A percentile compares a stretch with the other conserved stretches of the same genome.
These are phyloP conservation scores for Tolypocladium pustulatum DNA, from an alignment of 2,329 filamentous ascomycete genomes.

Conservation along the genomic window DNA sequence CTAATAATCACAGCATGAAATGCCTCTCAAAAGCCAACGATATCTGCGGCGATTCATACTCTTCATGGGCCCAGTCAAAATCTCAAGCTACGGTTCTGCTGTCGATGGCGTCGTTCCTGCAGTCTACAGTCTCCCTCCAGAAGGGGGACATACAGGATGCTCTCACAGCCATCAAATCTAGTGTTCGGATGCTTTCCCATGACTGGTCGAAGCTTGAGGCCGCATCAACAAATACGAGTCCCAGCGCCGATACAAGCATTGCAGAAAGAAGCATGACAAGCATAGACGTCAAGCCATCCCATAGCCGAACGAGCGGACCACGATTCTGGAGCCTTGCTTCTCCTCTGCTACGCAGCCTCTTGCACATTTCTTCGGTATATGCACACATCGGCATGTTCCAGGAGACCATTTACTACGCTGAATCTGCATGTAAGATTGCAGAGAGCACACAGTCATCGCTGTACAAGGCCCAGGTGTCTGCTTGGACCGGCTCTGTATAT, in stretches of 20 bases:
- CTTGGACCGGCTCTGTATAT: constrained; percentile 45
- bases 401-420: constrained; percentile 79
- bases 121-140: constrained; percentile 55
- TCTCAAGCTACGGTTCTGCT: constrained; percentile 19
- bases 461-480: constrained; percentile 41
- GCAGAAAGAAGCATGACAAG: constrained; percentile 17
- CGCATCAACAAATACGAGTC: constrained; percentile 7
- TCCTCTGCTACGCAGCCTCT: constrained; percentile 59
- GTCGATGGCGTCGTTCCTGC: constrained; percentile 36
- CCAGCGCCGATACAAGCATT: constrained; percentile 15
- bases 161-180: constrained; percentile 44
- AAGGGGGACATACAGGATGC: constrained; percentile 49
- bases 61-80: constrained; percentile 23
- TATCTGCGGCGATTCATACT: constrained; percentile 17
- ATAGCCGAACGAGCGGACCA: constrained; percentile 29
- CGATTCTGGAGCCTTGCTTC: constrained; percentile 72
- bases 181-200: constrained; percentile 43
- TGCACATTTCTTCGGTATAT: constrained; percentile 68
- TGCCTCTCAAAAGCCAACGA: constrained; percentile 29
- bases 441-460: constrained; percentile 53
- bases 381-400: constrained; percentile 77
- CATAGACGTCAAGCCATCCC: constrained; percentile 12
- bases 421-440: constrained; percentile 73
- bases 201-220: constrained; percentile 44
- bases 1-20: constrained; percentile 11